phyloP scores from a whole-genome alignment of 768 basidiomycete genomes.

The Boletus subcaerulescens region DNA sequence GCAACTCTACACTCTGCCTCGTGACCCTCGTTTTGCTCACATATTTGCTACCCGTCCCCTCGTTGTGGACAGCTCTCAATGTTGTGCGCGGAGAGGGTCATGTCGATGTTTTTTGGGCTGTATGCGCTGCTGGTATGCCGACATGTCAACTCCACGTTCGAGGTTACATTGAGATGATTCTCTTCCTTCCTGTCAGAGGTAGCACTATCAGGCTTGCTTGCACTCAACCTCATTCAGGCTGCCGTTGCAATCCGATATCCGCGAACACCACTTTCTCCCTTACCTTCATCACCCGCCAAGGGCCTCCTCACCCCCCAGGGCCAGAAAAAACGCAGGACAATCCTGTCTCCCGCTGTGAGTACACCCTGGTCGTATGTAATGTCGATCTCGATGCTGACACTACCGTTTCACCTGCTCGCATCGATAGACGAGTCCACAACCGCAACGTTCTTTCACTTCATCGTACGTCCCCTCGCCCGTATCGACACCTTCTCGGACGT shows the following conservation, averaged over 20 bases:
- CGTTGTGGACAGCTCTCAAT: constrained; percentile 34
- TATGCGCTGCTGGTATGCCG: constrained; percentile 33
- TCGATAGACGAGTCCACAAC: constrained; percentile 25
- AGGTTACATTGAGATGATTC: not conserved
- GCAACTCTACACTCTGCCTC: constrained; percentile 36
- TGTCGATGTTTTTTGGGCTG: constrained; percentile 14
- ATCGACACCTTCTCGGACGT: constrained; percentile 33
- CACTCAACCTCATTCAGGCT: constrained; percentile 36
- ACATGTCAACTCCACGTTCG: not conserved
- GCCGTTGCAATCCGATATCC: constrained; percentile 37
- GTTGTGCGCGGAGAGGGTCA: constrained; percentile 24
- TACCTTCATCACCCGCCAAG: constrained; percentile 24
- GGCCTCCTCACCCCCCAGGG: constrained; percentile 18
- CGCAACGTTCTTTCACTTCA: constrained; percentile 28
- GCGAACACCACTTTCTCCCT: constrained; percentile 27
- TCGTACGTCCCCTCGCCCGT: constrained; percentile 30
- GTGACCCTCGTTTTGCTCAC: constrained; percentile 34
- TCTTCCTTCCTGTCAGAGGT: constrained; percentile 25
- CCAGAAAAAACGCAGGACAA: constrained; percentile 27
- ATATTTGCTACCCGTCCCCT: constrained; percentile 37
- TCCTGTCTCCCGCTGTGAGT: constrained; percentile 25
- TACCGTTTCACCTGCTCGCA: not conserved
- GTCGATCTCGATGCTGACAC: not conserved
- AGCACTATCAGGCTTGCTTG: constrained; percentile 27
- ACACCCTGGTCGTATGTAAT: not conserved